A percentile compares a stretch with the other conserved stretches of the same genome.
phyloP scores from a whole-genome alignment of 371 early-diverging fungal species.

The Mucor circinelloides region DNA sequence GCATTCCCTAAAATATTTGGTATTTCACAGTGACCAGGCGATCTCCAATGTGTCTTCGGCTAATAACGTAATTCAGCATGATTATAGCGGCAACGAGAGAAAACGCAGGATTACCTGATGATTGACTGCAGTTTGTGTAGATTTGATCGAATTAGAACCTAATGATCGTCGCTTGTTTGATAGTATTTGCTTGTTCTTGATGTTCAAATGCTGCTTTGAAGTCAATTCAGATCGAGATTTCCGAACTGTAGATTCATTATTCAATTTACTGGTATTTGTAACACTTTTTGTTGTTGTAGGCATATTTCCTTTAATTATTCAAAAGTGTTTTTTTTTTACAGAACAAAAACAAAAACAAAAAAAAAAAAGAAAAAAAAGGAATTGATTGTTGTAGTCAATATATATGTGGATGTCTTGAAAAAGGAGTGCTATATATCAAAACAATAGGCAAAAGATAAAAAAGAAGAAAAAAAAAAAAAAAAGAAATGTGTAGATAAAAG shows the following conservation, averaged over 20 bases:
- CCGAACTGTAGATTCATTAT: not conserved
- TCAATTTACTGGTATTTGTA: not conserved
- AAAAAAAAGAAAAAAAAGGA: not conserved
- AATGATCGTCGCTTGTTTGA: slow-evolving; percentile 9
- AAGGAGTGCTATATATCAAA: not conserved
- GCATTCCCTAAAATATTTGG: slow-evolving; percentile 30
- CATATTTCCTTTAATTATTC: not conserved
- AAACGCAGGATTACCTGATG: not conserved
- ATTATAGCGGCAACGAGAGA: not conserved
- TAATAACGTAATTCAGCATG: not conserved
- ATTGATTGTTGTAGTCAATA: not conserved
- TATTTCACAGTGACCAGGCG: slow-evolving; percentile 32
- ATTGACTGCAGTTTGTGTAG: not conserved
- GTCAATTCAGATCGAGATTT: slow-evolving; percentile 9
- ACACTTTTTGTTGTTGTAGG: slow-evolving; percentile 1
- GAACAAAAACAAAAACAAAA: not conserved
- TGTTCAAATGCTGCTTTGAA: not conserved
- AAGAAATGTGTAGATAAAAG: not conserved
- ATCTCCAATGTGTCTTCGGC: slow-evolving; percentile 17
- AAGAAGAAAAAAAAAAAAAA: not conserved
- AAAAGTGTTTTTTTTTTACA: too few relatives aligned
- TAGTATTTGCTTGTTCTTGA: not conserved
- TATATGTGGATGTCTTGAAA: not conserved
- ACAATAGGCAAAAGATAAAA: not conserved
- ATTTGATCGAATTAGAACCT: slow-evolving; percentile 11